A percentile compares a stretch with the other conserved stretches of the same genome.
phyloP scores from a whole-genome alignment of 2,329 filamentous ascomycete genomes.

The Xylaria sp. region DNA sequence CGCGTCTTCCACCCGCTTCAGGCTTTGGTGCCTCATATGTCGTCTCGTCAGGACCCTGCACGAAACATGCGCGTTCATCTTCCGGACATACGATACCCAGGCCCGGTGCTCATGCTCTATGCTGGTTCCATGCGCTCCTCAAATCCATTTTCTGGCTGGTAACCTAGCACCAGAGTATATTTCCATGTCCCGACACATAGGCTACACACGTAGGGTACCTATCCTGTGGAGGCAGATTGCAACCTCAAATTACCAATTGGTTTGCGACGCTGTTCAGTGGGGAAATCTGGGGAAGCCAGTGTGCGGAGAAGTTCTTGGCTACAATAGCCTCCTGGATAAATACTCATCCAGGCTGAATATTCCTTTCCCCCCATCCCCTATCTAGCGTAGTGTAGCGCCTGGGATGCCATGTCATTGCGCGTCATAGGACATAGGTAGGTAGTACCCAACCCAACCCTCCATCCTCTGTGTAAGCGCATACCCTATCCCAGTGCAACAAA shows the following conservation, averaged over 20 bases:
- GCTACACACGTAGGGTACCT: too few species aligned
- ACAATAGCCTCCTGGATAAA: slow-evolving; percentile 21
- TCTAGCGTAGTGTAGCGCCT: background rate
- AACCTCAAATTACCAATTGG: slow-evolving; percentile 2
- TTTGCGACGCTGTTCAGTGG: slow-evolving; percentile 17
- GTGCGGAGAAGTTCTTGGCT: slow-evolving; percentile 24
- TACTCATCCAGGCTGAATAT: slow-evolving; percentile 23
- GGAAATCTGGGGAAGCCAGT: slow-evolving; percentile 33
- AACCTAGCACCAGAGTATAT: background rate
- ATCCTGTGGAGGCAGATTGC: background rate
- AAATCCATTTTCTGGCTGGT: slow-evolving; percentile 1
- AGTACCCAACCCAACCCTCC: background rate
- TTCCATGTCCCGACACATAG: background rate
- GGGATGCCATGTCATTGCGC: background rate
- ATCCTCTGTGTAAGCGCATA: background rate
- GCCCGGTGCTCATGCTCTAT: slow-evolving; percentile 4
- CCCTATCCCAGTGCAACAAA: background rate
- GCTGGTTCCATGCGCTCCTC: background rate
- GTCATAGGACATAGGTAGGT: background rate
- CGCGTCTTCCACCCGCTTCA: background rate
- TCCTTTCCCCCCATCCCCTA: background rate
- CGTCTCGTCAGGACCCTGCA: slow-evolving; percentile 7
- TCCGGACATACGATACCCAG: background rate
- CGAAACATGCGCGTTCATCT: slow-evolving; percentile 19
- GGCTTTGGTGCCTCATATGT: slow-evolving; percentile 18